Evolutionary conservation across 345 rosid species (phyloP).

Genomic region (Raphanus raphanistrum): DNA sequence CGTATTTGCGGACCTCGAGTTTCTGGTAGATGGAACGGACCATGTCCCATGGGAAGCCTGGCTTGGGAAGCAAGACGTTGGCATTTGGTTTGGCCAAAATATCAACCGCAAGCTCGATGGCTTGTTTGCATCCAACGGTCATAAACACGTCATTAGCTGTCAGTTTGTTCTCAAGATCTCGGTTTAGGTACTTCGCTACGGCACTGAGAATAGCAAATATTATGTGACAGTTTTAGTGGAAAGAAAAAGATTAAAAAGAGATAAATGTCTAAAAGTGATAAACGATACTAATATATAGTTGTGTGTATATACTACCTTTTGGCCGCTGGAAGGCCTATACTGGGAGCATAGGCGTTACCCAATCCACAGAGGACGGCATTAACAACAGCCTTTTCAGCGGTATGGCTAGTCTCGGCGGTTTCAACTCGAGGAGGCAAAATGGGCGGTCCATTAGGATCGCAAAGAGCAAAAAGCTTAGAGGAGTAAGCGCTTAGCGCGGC

Average conservation of each 20-base stretch:
- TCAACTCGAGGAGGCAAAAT: neutral
- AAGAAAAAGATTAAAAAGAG: too few species aligned
- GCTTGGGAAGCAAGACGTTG: constrained; percentile 42
- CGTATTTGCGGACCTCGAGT: constrained; percentile 48
- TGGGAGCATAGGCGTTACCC: neutral
- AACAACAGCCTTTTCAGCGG: neutral
- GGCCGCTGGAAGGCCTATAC: neutral
- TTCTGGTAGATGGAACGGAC: constrained; percentile 22
- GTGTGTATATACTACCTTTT: neutral
- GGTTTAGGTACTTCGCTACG: constrained; percentile 46
- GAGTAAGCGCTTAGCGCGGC: neutral
- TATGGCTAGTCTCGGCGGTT: neutral
- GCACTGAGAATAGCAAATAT: neutral
- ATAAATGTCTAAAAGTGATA: too few species aligned
- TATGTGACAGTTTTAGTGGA: neutral
- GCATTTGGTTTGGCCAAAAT: constrained; percentile 50
- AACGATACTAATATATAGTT: too few species aligned
- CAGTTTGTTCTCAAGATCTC: constrained; percentile 44
- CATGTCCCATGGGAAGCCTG: constrained; percentile 44
- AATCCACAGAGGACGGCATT: neutral
- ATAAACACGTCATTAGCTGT: constrained; percentile 53
- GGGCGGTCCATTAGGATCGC: constrained; percentile 2
- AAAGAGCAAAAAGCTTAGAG: neutral
- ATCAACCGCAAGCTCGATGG: constrained; percentile 43
- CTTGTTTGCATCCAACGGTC: constrained; percentile 53